Evolutionary conservation across 371 early-diverging fungal genomes (phyloP).

Genomic region (Mucor piriformis): DNA sequence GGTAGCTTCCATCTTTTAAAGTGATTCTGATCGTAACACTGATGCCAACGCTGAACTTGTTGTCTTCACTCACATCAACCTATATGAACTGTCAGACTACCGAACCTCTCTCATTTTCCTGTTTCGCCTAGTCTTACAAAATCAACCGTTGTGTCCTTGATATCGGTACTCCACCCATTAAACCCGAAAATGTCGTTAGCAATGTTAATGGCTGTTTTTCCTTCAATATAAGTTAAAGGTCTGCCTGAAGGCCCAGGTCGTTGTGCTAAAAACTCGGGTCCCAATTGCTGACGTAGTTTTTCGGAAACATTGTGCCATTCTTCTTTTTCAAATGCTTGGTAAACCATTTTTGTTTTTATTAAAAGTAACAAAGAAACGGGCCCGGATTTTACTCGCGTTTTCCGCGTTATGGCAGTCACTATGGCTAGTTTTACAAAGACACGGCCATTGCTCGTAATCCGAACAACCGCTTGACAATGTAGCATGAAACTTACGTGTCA

Average conservation of each 20-base stretch:
- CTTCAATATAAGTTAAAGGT: slow-evolving; percentile 87
- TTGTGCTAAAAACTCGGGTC: slow-evolving; percentile 24
- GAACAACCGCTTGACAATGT: too few species aligned
- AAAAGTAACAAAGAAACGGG: too few species aligned
- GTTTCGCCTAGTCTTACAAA: slow-evolving; percentile 62
- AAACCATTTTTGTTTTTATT: too few species aligned
- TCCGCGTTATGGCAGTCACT: too few species aligned
- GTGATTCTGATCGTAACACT: slow-evolving; percentile 88
- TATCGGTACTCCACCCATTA: slow-evolving; percentile 94
- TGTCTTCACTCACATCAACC: slow-evolving; percentile 53
- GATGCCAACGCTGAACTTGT: slow-evolving; percentile 73
- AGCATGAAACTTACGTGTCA: too few species aligned
- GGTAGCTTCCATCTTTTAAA: slow-evolving; percentile 90
- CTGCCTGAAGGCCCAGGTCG: slow-evolving; percentile 36
- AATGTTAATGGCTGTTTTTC: slow-evolving; percentile 84
- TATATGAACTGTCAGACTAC: background rate
- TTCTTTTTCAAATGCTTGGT: slow-evolving; percentile 6
- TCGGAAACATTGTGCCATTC: slow-evolving; percentile 1
- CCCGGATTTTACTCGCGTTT: too few species aligned
- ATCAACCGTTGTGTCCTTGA: slow-evolving; percentile 79
- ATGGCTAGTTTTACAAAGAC: too few species aligned
- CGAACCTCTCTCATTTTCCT: background rate
- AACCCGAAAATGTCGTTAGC: slow-evolving; percentile 99
- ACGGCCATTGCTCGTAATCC: too few species aligned
- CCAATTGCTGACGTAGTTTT: slow-evolving; percentile 7